Conservation (phyloP, 495 filamentous ascomycete genomes). For the Neurospora sp. region DNA sequence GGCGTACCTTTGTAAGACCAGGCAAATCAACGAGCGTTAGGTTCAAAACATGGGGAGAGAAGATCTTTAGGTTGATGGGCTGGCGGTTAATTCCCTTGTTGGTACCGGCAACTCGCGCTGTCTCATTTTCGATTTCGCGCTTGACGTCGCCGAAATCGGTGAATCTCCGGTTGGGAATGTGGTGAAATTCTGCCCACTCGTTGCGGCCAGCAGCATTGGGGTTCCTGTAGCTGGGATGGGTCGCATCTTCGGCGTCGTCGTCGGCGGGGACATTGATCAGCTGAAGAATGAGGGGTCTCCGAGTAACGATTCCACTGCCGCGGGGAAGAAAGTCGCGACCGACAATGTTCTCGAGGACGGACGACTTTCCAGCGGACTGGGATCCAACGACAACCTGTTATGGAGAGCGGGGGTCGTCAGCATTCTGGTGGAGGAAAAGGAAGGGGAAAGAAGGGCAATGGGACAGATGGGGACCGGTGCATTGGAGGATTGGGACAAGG, state of each 20-base stretch:
- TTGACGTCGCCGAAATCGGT: slow-evolving; percentile 89
- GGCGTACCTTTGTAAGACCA: slow-evolving; percentile 80
- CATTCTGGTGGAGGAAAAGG: background rate
- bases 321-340: slow-evolving; percentile 94
- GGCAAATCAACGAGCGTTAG: slow-evolving; percentile 94
- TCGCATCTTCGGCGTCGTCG: slow-evolving; percentile 49
- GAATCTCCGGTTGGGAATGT: slow-evolving; percentile 80
- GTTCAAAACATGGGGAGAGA: slow-evolving; percentile 93
- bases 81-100: slow-evolving; percentile 98
- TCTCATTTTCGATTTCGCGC: slow-evolving; percentile 95
- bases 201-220: slow-evolving; percentile 33
- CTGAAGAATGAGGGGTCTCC: slow-evolving; percentile 88
- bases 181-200: slow-evolving; percentile 97
- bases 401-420: slow-evolving; percentile 3
- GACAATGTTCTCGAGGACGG: slow-evolving; percentile 97
- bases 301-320: slow-evolving; percentile 92
- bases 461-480: background rate
- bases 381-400: slow-evolving; percentile 92
- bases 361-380: slow-evolving; percentile 98
- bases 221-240: slow-evolving; percentile 42
- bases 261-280: slow-evolving; percentile 95
- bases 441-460: background rate
- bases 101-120: slow-evolving; percentile 83
- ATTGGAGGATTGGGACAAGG: background rate
- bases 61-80: slow-evolving; percentile 98